Conservation (phyloP, 2,329 filamentous ascomycete genomes). For the Fusarium sp. region DNA sequence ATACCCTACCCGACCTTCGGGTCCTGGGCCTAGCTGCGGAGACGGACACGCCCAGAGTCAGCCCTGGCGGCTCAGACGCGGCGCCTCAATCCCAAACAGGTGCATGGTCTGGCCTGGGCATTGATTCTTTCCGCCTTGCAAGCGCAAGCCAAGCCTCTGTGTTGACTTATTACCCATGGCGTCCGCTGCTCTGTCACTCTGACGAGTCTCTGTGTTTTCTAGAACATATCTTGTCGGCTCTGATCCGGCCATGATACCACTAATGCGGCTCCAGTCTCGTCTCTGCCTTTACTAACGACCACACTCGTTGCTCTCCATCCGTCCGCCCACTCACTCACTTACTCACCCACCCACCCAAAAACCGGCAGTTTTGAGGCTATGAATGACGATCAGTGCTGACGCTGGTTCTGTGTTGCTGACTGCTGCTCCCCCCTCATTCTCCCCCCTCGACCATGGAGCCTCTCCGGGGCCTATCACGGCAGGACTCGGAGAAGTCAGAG, state of each 20-base stretch:
- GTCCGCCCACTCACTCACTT: neutral
- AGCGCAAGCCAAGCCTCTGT: slow-evolving; percentile 17
- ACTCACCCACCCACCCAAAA: neutral
- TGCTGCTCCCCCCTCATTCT: slow-evolving; percentile 11
- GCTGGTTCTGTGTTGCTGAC: slow-evolving; percentile 26
- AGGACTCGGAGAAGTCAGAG: slow-evolving; percentile 46
- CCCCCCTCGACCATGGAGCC: slow-evolving; percentile 42
- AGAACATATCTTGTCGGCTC: slow-evolving; percentile 4
- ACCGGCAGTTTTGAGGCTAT: slow-evolving; percentile 17
- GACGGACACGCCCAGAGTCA: slow-evolving; percentile 24
- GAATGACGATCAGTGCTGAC: slow-evolving; percentile 29
- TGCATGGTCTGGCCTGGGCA: slow-evolving; percentile 19
- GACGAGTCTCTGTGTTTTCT: neutral
- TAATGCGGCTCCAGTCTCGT: slow-evolving; percentile 8
- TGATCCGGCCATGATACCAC: slow-evolving; percentile 27
- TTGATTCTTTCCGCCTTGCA: slow-evolving; percentile 20
- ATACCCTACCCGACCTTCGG: slow-evolving; percentile 13
- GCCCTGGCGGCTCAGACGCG: slow-evolving; percentile 31
- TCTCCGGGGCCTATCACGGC: slow-evolving; percentile 29
- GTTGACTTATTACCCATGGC: slow-evolving; percentile 17
- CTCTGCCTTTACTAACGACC: neutral
- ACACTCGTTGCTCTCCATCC: neutral
- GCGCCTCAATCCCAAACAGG: slow-evolving; percentile 17
- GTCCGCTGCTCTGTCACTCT: slow-evolving; percentile 17
- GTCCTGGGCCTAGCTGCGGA: slow-evolving; percentile 28